phyloP scores from a whole-genome alignment of 768 basidiomycete genomes.

The Boletus fagicola region DNA sequence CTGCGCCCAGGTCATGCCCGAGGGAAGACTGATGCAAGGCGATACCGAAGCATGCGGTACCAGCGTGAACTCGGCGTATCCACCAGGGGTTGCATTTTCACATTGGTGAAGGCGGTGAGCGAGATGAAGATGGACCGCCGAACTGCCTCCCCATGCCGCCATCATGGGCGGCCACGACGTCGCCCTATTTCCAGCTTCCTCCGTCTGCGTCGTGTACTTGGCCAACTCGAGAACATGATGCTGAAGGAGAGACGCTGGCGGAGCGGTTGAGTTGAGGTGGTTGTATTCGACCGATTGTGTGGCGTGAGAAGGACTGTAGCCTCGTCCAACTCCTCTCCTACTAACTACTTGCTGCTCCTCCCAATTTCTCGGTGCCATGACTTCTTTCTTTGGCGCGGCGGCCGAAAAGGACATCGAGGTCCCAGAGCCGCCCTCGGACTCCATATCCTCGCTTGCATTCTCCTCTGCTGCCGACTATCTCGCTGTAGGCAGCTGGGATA shows the following conservation, averaged over 20 bases:
- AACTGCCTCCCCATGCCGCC: background rate
- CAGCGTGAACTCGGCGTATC: conserved; percentile 26
- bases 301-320: conserved; percentile 22
- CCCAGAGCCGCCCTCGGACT: conserved; percentile 77
- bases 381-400: conserved; percentile 41
- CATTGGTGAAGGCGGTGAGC: background rate
- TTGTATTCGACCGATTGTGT: background rate
- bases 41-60: conserved; percentile 26
- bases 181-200: background rate
- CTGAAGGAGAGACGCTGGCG: background rate
- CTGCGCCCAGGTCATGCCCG: background rate
- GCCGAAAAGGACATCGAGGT: conserved; percentile 81
- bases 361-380: conserved; percentile 29
- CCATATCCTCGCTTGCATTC: conserved; percentile 82
- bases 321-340: background rate
- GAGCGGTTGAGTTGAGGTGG: too few species aligned
- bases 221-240: background rate
- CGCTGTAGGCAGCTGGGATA: conserved; percentile 93
- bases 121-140: background rate
- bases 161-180: background rate
- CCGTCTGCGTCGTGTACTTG: background rate
- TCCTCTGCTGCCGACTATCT: conserved; percentile 85
- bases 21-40: background rate
- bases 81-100: background rate
- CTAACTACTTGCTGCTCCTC: background rate